phyloP scores from a whole-genome alignment of 345 rosid species.

The Aethionema arabicum region DNA sequence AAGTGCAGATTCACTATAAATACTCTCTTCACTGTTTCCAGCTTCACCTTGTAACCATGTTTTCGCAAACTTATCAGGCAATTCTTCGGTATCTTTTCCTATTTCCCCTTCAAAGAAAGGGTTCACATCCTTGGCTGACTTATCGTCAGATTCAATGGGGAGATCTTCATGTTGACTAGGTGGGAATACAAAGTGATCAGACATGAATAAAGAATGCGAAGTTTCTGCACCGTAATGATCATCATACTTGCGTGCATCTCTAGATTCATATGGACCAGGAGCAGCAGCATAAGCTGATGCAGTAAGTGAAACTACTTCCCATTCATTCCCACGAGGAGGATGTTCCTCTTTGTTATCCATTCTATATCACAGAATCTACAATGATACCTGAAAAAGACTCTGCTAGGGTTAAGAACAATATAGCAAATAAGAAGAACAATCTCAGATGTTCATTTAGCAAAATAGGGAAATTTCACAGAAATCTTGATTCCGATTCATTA shows the following conservation, averaged over 20 bases:
- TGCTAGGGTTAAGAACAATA: neutral
- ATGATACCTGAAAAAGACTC: neutral
- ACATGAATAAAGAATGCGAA: constrained; percentile 68
- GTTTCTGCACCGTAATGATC: constrained; percentile 47
- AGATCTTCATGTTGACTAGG: constrained; percentile 69
- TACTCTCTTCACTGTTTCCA: constrained; percentile 46
- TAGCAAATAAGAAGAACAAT: constrained; percentile 3
- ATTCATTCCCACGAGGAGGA: constrained; percentile 63
- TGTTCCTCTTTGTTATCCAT: constrained; percentile 63
- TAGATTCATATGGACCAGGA: constrained; percentile 60
- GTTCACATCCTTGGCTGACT: constrained; percentile 18
- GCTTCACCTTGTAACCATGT: constrained; percentile 43
- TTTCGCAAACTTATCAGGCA: constrained; percentile 50
- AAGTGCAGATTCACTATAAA: constrained; percentile 46
- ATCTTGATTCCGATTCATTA: too few species aligned
- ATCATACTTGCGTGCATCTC: constrained; percentile 42
- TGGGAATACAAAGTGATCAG: constrained; percentile 75
- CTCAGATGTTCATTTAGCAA: constrained; percentile 4
- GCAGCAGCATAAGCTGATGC: constrained; percentile 93
- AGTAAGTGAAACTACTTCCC: constrained; percentile 96
- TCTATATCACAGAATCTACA: constrained; percentile 24
- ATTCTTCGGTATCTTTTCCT: constrained; percentile 51
- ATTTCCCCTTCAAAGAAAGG: constrained; percentile 38
- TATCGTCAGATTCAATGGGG: constrained; percentile 46
- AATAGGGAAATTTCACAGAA: neutral